These are phyloP conservation scores for Euclidium syriacum DNA, from an alignment of 345 rosid species.

Conservation along the genomic window DNA sequence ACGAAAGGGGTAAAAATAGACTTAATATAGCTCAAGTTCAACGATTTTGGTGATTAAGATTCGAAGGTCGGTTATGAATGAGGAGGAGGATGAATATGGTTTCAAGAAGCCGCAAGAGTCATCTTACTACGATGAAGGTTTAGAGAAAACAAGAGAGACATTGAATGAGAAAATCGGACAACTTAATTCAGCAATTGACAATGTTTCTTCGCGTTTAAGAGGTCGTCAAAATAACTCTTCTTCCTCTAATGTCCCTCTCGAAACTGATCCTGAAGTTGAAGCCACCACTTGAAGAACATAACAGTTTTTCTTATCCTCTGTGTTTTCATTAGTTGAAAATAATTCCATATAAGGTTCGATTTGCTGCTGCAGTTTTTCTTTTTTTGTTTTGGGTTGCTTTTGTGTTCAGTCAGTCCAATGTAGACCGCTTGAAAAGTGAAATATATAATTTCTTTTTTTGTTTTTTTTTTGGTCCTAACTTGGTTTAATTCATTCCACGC, in stretches of 20 bases:
- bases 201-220: constrained; percentile 78
- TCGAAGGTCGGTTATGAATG: constrained; percentile 66
- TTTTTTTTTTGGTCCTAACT: background rate
- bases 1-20: background rate
- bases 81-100: constrained; percentile 85
- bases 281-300: constrained; percentile 38
- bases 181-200: constrained; percentile 88
- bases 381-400: background rate
- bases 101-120: constrained; percentile 65
- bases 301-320: background rate
- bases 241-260: constrained; percentile 32
- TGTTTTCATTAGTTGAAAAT: constrained; percentile 7
- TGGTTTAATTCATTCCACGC: background rate
- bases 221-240: constrained; percentile 47
- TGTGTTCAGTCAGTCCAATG: background rate
- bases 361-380: background rate
- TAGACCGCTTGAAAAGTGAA: constrained; percentile 13
- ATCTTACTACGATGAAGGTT: constrained; percentile 79
- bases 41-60: constrained; percentile 39
- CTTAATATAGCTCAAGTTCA: background rate
- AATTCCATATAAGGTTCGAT: background rate
- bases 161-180: constrained; percentile 79
- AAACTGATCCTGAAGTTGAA: constrained; percentile 68
- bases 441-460: background rate
- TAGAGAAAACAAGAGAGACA: constrained; percentile 87